Evolutionary conservation across 2,329 filamentous ascomycete genomes (phyloP).

Genomic region (Penicillium sp.): DNA sequence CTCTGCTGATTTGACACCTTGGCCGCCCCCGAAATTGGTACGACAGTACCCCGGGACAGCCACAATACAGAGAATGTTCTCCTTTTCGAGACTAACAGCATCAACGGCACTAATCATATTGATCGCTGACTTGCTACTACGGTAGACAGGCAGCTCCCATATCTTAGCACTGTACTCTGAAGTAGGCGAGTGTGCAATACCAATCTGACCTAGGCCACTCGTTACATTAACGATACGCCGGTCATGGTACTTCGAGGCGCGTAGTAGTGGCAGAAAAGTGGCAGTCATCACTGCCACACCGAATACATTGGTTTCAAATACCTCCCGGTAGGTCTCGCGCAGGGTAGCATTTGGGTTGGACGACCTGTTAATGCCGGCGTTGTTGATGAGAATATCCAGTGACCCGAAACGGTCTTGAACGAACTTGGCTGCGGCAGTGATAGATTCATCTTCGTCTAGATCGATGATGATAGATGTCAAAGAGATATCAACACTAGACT

Average conservation of each 20-base stretch:
- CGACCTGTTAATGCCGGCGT: background rate
- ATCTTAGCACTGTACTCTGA: slow-evolving; percentile 3
- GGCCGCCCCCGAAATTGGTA: background rate
- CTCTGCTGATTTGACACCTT: background rate
- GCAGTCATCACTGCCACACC: background rate
- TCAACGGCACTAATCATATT: slow-evolving; percentile 10
- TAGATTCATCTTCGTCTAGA: background rate
- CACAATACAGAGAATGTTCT: background rate
- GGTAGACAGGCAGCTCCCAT: slow-evolving; percentile 2
- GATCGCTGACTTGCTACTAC: slow-evolving; percentile 7
- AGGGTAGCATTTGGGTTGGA: background rate
- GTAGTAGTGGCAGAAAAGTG: slow-evolving; percentile 7
- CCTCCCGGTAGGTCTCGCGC: background rate
- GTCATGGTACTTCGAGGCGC: slow-evolving; percentile 9
- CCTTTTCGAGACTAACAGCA: background rate
- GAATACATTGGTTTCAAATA: background rate
- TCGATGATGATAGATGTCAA: background rate
- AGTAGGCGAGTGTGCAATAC: slow-evolving; percentile 3
- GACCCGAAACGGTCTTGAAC: background rate
- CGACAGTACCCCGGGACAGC: background rate
- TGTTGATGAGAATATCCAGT: background rate
- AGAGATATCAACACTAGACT: background rate
- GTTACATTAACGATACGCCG: slow-evolving; percentile 16
- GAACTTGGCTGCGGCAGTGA: background rate
- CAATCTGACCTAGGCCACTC: slow-evolving; percentile 7